phyloP scores from a whole-genome alignment of 257 asterid genomes.

The Ehretia macrophylla region DNA sequence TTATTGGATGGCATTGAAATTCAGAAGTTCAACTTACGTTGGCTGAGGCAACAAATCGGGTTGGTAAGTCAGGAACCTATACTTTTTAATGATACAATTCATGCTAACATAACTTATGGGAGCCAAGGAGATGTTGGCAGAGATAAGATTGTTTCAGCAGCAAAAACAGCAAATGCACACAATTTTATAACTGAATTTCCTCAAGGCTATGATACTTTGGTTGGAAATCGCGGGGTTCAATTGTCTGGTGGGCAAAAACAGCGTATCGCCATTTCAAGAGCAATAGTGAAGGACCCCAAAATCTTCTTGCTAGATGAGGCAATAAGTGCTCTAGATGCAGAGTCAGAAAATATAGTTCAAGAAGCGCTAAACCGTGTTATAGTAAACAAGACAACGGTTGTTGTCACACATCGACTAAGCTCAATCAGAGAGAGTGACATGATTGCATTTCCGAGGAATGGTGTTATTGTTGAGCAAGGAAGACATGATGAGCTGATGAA shows the following conservation, averaged over 20 bases:
- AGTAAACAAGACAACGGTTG: conserved; percentile 12
- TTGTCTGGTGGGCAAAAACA: conserved; percentile 32
- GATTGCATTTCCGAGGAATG: conserved; percentile 16
- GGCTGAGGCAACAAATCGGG: conserved; percentile 51
- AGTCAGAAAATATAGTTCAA: conserved; percentile 15
- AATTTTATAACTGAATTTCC: conserved; percentile 26
- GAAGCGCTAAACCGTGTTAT: conserved; percentile 13
- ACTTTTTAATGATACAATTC: conserved; percentile 43
- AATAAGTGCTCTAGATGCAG: conserved; percentile 27
- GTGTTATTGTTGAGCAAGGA: conserved; percentile 20
- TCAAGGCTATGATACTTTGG: conserved; percentile 13
- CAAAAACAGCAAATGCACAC: conserved; percentile 42
- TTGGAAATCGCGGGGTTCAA: conserved; percentile 21
- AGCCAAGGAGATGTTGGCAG: conserved; percentile 22
- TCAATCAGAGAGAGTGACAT: conserved; percentile 15
- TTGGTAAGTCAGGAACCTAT: conserved; percentile 51
- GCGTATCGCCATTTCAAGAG: conserved; percentile 29
- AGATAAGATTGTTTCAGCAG: conserved; percentile 38
- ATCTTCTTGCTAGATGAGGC: conserved; percentile 29
- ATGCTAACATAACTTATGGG: conserved; percentile 38
- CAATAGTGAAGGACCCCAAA: conserved; percentile 18
- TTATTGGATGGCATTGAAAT: conserved; percentile 30
- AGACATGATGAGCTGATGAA: conserved; percentile 15
- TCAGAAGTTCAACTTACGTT: conserved; percentile 21
- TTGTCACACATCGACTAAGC: conserved; percentile 10